A percentile compares a stretch with the other conserved stretches of the same genome.
Conservation (phyloP, 164 flowering plant species). For the Stephania cephalantha region DNA sequence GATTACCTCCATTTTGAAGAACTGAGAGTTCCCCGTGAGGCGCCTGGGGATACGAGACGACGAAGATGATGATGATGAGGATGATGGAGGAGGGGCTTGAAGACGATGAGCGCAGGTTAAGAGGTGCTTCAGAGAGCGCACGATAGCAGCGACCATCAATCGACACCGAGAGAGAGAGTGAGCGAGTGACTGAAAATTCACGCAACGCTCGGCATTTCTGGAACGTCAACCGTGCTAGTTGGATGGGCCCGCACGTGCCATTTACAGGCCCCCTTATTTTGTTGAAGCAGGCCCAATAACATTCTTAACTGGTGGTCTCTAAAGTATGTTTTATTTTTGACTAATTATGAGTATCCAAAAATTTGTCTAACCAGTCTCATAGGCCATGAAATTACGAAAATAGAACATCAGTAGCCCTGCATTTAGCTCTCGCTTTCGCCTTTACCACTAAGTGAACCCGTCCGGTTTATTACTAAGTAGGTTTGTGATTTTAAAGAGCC, state of each 20-base stretch:
- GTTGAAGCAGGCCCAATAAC: no score
- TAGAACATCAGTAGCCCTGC: no score
- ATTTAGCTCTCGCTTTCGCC: no score
- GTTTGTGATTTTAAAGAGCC: no score
- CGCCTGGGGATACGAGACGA: slow-evolving; percentile 9
- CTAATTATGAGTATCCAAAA: no score
- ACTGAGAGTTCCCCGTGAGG: slow-evolving; percentile 38
- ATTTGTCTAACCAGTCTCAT: no score
- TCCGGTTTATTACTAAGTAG: no score
- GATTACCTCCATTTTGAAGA: slow-evolving; percentile 39
- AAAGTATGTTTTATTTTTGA: no score
- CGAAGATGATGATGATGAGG: neutral
- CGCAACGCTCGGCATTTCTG: neutral
- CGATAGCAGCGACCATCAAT: slow-evolving; percentile 26
- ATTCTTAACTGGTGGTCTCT: no score
- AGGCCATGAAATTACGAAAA: no score
- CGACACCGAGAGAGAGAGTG: neutral
- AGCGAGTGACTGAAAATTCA: neutral
- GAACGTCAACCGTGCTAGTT: neutral
- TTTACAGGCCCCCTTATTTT: neutral
- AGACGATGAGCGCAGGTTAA: slow-evolving; percentile 17
- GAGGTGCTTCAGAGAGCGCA: slow-evolving; percentile 28
- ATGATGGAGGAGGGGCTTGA: neutral
- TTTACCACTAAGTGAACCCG: no score
- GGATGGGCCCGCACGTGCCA: neutral